Percentiles rank a stretch among this genome's conserved stretches.
Evolutionary conservation across 2,329 filamentous ascomycete genomes (phyloP).

Genomic region (Trichoderma hamatum): DNA sequence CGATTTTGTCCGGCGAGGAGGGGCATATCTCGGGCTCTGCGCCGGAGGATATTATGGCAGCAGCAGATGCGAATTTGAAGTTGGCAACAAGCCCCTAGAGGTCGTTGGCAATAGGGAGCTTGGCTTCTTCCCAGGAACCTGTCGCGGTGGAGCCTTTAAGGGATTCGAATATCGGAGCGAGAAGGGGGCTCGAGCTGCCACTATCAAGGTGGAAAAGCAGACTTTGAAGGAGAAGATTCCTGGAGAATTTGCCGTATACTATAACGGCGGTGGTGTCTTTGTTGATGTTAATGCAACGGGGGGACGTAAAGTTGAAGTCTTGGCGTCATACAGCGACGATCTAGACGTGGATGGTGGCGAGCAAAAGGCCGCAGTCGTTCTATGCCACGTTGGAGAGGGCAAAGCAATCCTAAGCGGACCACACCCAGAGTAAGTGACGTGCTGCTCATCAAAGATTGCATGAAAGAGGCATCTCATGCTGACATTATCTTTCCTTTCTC

Average conservation of each 20-base stretch:
- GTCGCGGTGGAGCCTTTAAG: slow-evolving; percentile 81
- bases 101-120: slow-evolving; percentile 85
- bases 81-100: slow-evolving; percentile 75
- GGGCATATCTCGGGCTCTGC: slow-evolving; percentile 87
- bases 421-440: slow-evolving; percentile 75
- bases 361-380: slow-evolving; percentile 77
- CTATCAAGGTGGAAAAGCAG: slow-evolving; percentile 65
- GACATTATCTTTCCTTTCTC: slow-evolving; percentile 24
- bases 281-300: slow-evolving; percentile 70
- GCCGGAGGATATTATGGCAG: slow-evolving; percentile 92
- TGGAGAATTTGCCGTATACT: slow-evolving; percentile 74
- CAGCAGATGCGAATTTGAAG: slow-evolving; percentile 84
- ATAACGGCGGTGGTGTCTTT: slow-evolving; percentile 94
- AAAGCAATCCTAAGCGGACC: slow-evolving; percentile 79
- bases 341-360: slow-evolving; percentile 76
- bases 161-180: slow-evolving; percentile 93
- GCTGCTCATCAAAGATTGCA: not conserved
- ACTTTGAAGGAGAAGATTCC: slow-evolving; percentile 61
- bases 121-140: slow-evolving; percentile 83
- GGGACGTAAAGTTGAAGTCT: slow-evolving; percentile 71
- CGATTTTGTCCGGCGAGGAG: slow-evolving; percentile 83
- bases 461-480: not conserved
- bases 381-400: slow-evolving; percentile 81
- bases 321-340: slow-evolving; percentile 77
- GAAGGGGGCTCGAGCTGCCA: slow-evolving; percentile 73